Conservation (phyloP, 2,329 filamentous ascomycete species). For the Berkeleyomyces rouxiae region DNA sequence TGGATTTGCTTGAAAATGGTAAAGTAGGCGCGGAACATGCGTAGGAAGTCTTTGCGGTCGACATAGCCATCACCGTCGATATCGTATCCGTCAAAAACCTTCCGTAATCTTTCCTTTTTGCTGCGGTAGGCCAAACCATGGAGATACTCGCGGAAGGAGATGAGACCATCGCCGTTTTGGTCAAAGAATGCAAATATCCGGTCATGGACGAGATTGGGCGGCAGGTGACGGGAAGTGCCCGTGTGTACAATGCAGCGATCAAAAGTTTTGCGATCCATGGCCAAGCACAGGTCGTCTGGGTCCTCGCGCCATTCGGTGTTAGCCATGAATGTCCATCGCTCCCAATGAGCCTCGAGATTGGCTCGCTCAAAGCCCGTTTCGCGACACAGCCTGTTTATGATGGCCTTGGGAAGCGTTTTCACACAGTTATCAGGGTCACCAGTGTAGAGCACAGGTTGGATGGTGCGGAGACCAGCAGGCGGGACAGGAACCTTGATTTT, state of each 20-base stretch:
- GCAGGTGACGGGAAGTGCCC: constrained; percentile 58
- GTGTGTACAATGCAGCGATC: constrained; percentile 77
- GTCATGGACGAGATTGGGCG: constrained; percentile 83
- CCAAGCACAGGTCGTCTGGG: constrained; percentile 57
- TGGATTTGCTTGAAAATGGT: constrained; percentile 80
- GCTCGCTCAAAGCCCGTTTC: constrained; percentile 70
- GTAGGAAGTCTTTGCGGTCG: constrained; percentile 69
- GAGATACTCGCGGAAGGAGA: constrained; percentile 85
- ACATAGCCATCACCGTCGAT: constrained; percentile 78
- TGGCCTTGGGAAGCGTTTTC: constrained; percentile 45
- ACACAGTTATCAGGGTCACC: constrained; percentile 63
- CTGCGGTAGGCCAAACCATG: constrained; percentile 59
- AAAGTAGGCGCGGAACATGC: constrained; percentile 87
- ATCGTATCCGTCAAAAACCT: constrained; percentile 80
- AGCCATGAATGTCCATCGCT: constrained; percentile 91
- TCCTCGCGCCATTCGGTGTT: constrained; percentile 72
- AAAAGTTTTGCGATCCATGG: constrained; percentile 86
- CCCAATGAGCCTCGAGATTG: constrained; percentile 85
- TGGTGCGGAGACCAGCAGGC: constrained; percentile 64
- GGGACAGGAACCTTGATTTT: constrained; percentile 85
- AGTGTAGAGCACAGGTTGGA: constrained; percentile 72
- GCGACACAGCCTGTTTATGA: constrained; percentile 51
- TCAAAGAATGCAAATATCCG: constrained; percentile 97
- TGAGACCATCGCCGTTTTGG: constrained; percentile 71
- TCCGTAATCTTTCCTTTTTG: constrained; percentile 49